Evolutionary conservation across 176 grass and related monocot species (phyloP), one percentile per base, ranked within the genome.

Genomic region (Rhynchospora tenuis): DNA sequence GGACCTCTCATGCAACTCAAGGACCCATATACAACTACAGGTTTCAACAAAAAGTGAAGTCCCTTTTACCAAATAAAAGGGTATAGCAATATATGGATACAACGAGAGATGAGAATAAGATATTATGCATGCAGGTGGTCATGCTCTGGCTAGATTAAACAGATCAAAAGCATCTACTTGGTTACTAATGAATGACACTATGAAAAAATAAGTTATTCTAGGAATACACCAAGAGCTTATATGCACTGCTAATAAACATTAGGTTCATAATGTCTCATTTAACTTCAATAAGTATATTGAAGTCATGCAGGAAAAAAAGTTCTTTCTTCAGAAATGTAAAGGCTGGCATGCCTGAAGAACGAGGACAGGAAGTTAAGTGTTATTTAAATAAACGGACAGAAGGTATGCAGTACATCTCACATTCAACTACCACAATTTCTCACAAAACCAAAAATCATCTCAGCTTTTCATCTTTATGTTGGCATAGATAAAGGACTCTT

Each of bases 61-160:
- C 17, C 66, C 66, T 70, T 70, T 44, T 15, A 70, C 6, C 8
- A 7, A 44, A 70, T 45, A 43, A n/a, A 44, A n/a, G 0, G n/a
- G 28, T 31, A 44, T 60, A 31, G 3, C n/a, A 1, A 20, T 67
- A 67, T 48, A 42, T 50, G 60, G 56, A 80, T 17, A 57, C 14
- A 72, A 27, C 19, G 84, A 50, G 74, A 1, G 59, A 84, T 84
- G 4, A 79, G 16, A 77, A 77, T 54, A 45, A 29, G 58, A 26
- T 69, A 56, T 6, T 63, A 42, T 50, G 7, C 62, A 20, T 13
- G 31, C 59, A 54, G 79, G n/a, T 47, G 48, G 54, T 80, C 11
- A 68, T 7, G 10, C 0, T 14, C 80, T 46, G 60, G 19, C 29
- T 26, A 90, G 86, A 81, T 56, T 64, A 64, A 72, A 58, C 68